Percentiles rank a stretch among this genome's conserved stretches.
phyloP scores from a whole-genome alignment of 257 asterid genomes.

The Nicotiana undulata region DNA sequence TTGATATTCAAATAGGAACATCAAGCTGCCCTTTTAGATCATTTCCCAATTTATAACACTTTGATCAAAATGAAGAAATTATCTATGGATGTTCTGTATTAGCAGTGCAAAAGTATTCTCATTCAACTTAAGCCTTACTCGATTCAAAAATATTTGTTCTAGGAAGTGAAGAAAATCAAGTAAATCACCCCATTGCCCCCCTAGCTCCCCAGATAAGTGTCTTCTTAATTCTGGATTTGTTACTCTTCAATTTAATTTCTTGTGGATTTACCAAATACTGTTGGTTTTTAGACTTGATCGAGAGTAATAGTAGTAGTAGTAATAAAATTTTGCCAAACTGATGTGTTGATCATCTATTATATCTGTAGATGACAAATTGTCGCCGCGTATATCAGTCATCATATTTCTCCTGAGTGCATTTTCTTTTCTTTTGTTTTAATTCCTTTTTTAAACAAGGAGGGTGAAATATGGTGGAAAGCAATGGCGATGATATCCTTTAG shows the following conservation, averaged over 20 bases:
- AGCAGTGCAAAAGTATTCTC: not conserved
- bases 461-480: not conserved
- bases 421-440: not conserved
- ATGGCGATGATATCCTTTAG: not conserved
- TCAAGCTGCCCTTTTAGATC: not conserved
- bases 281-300: not conserved
- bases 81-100: not conserved
- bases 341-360: not conserved
- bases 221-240: not conserved
- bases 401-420: not conserved
- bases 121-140: not conserved
- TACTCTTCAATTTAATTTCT: not conserved
- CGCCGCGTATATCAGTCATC: constrained; percentile 1
- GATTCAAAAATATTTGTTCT: not conserved
- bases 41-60: not conserved
- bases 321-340: not conserved
- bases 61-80: not conserved
- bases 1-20: not conserved
- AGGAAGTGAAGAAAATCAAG: not conserved
- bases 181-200: not conserved
- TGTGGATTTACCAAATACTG: not conserved
- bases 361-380: not conserved
- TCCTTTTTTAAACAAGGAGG: not conserved
- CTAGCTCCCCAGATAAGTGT: constrained; percentile 1
- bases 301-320: not conserved